phyloP scores from a whole-genome alignment of 768 basidiomycete genomes.

The Clavaria fumosa region DNA sequence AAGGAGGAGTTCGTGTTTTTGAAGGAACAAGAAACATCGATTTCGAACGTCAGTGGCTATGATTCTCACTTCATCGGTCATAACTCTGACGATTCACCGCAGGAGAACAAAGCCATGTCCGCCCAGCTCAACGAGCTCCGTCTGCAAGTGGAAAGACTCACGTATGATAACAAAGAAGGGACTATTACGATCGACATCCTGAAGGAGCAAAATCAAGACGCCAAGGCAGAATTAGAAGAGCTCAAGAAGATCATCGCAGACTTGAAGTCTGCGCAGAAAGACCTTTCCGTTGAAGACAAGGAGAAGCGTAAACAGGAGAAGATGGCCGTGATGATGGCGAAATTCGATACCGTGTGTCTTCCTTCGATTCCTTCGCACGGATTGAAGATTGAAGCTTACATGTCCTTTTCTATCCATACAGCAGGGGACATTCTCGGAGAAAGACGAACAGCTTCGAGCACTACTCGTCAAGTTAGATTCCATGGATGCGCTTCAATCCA shows the following conservation, averaged over 20 bases:
- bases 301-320: constrained; percentile 99
- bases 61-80: constrained; percentile 2
- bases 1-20: constrained; percentile 80
- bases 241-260: constrained; percentile 67
- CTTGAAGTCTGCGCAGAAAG: constrained; percentile 67
- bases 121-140: constrained; percentile 86
- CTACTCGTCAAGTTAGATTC: constrained; percentile 73
- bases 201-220: constrained; percentile 85
- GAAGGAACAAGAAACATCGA: constrained; percentile 75
- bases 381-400: constrained; percentile 4
- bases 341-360: constrained; percentile 76
- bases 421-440: constrained; percentile 93
- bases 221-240: constrained; percentile 79
- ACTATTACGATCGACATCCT: constrained; percentile 86
- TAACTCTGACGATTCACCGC: constrained; percentile 5
- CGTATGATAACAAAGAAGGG: constrained; percentile 94
- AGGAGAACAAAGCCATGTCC: constrained; percentile 94
- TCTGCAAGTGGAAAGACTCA: constrained; percentile 78
- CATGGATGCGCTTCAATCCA: constrained; percentile 49
- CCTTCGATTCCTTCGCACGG: constrained; percentile 6
- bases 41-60: constrained; percentile 44
- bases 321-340: constrained; percentile 99
- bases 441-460: constrained; percentile 82
- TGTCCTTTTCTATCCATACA: constrained; percentile 18
- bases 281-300: constrained; percentile 85